Evolutionary conservation across 805 yeast genomes (phyloP), one percentile per base, ranked within the genome.

Genomic region (Candida rishiriensis): DNA sequence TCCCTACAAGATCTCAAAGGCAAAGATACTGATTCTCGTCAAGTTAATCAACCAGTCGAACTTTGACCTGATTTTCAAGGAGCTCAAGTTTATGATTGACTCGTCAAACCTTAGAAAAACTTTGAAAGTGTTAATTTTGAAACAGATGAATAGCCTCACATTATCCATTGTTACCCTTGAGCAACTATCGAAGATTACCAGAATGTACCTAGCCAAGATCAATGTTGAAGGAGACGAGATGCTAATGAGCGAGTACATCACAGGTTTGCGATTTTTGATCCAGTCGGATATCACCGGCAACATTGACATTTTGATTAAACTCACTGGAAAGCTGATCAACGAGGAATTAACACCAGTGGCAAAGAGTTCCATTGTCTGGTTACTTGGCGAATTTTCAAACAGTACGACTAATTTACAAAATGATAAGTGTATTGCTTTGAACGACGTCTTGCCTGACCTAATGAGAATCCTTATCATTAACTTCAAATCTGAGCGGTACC

Each of bases 361-460:
- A 0, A 78, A 81, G 51, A 88, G 95, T 1, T 85, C 91, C 38
- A 81, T 90, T 10, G 73, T 91, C 7, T 93, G 98, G 98, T 71
- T 91, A 10, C 75, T 91, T 41, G 97, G 98, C 4, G 97, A 93
- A 57, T 83, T 82, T 58, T 72, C 83, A 0, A 57, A 47, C 34
- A 34, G 33, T 32, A 30, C 33, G 36, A 28, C 29, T 31, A 43
- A 40, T 10, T 48, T 45, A 31, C 28, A 41, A 7, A 50, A 47
- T 18, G 32, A 16, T 46, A 60, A 51, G 41, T 21, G 49, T 45
- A 30, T 47, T 8, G 35, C 44, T 1, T 33, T 52, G 29, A 68
- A 66, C 34, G 50, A 59, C 21, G 63, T 86, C 40, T 83, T 90
- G 3, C 90, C 95, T 0, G 97, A 91, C 58, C 75, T 88, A 2